These are phyloP conservation scores for Starmerella sirachaensis DNA, from an alignment of 805 yeast genomes.

Conservation along the genomic window DNA sequence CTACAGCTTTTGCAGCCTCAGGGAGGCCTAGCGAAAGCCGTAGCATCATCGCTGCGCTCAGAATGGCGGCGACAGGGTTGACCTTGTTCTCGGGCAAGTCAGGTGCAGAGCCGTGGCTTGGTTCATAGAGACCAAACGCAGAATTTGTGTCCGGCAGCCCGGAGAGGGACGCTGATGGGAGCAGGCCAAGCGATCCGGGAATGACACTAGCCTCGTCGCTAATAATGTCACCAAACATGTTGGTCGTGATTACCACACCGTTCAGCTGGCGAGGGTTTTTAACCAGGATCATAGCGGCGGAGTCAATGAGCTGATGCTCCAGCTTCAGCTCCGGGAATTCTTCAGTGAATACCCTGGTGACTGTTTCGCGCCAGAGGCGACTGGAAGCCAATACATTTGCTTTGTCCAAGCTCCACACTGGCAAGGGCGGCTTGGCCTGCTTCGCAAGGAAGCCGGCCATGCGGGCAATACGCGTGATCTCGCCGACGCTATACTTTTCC, in stretches of 20 bases:
- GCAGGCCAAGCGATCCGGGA: slow-evolving; percentile 91
- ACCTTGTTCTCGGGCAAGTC: slow-evolving; percentile 80
- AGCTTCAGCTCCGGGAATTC: slow-evolving; percentile 84
- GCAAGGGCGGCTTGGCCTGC: slow-evolving; percentile 86
- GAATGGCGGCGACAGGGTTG: slow-evolving; percentile 88
- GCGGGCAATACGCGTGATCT: slow-evolving; percentile 89
- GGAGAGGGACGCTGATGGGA: slow-evolving; percentile 93
- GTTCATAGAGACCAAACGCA: slow-evolving; percentile 95
- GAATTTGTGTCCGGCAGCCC: slow-evolving; percentile 91
- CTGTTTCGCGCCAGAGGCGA: slow-evolving; percentile 91
- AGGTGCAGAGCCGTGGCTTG: slow-evolving; percentile 98
- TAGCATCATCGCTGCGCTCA: slow-evolving; percentile 96
- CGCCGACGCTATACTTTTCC: slow-evolving; percentile 81
- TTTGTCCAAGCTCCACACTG: slow-evolving; percentile 92
- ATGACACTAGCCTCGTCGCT: slow-evolving; percentile 97
- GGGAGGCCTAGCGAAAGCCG: slow-evolving; percentile 72
- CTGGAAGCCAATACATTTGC: slow-evolving; percentile 96
- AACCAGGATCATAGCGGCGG: slow-evolving; percentile 96
- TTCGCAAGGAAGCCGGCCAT: slow-evolving; percentile 97
- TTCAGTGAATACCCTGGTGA: slow-evolving; percentile 64
- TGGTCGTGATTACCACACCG: slow-evolving; percentile 84
- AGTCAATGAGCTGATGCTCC: slow-evolving; percentile 92
- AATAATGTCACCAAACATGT: slow-evolving; percentile 97
- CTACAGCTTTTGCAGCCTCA: slow-evolving; percentile 79
- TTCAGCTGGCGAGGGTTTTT: slow-evolving; percentile 84